Evolutionary conservation across 73 alveolate genomes (phyloP), one percentile per base, ranked within the genome.

Genomic region (Symbiodinium natans): DNA sequence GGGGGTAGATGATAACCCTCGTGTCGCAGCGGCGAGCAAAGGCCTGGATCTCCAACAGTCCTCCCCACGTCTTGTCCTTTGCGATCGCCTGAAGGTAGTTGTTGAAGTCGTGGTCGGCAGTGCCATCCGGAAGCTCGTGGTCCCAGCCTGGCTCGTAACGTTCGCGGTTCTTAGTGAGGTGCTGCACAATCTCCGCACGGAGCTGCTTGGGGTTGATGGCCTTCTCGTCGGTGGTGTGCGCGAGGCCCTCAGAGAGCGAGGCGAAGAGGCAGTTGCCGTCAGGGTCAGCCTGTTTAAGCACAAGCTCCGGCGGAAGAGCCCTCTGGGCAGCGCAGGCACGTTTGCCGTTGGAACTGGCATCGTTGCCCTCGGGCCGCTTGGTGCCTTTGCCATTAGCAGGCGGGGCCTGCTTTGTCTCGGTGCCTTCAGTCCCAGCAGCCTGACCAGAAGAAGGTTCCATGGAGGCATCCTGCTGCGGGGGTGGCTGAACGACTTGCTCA

Each of bases 201-300:
- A 42, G 92, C 23, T 83, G 46, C 3, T 17, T 41, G 6, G 21
- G n/a, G 43, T 42, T 74, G 21, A 42, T n/a, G 11, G 25, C 25
- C 92, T 41, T 27, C 75, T 42, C 13, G 29, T 42, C 31, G 74
- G 39, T 83, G 25, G 92, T 2, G 33, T 23, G 33, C n/a, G 19
- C 75, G 43, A 1, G 23, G 11, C 43, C 92, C 5, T 7, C 77
- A 8, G 42, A 10, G 46, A 83, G 41, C 29, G 92, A 41, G 11
- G 29, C 41, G 31, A 83, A 83, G 42, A 83, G 25, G 75, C 92
- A 83, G 39, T 56, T 63, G 36, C 92, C 92, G 39, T 41, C 92
- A 0, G 9, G 17, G 38, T 29, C 38, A 29, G n/a, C 10, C 1
- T 2, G 46, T 42, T 83, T 25, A 1, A 1, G 3, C 21, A 27